A percentile compares a stretch with the other conserved stretches of the same genome.
These are phyloP conservation scores for Diaporthe citrichinensis DNA, from an alignment of 2,329 filamentous ascomycete genomes.

Conservation along the genomic window DNA sequence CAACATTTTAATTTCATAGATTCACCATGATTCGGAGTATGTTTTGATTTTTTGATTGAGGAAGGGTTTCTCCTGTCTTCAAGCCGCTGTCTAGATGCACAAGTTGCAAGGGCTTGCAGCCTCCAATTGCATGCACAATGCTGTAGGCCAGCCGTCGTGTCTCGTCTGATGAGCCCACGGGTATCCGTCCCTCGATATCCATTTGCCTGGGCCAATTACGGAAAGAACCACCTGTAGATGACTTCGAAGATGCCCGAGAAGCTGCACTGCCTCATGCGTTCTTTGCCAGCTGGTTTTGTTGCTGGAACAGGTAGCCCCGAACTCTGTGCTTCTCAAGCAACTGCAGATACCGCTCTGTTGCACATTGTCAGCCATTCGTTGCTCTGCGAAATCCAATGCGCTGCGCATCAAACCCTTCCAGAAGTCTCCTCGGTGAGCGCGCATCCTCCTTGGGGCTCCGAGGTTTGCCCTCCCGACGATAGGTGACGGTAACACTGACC, in stretches of 20 bases:
- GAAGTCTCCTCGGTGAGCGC: background rate
- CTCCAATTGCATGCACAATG: slow-evolving; percentile 21
- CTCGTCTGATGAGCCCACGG: slow-evolving; percentile 1
- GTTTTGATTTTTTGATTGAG: background rate
- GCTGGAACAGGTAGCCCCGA: slow-evolving; percentile 83
- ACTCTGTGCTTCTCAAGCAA: slow-evolving; percentile 83
- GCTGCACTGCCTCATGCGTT: slow-evolving; percentile 15
- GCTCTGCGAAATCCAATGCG: background rate
- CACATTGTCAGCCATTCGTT: slow-evolving; percentile 23
- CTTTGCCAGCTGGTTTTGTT: slow-evolving; percentile 80
- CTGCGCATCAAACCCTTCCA: background rate
- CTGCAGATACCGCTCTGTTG: slow-evolving; percentile 82
- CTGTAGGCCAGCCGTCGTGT: slow-evolving; percentile 8
- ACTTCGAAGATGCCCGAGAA: background rate
- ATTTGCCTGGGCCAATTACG: slow-evolving; percentile 5
- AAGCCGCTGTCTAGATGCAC: slow-evolving; percentile 18
- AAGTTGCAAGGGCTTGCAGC: slow-evolving; percentile 4
- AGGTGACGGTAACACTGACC: slow-evolving; percentile 68
- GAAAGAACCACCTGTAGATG: slow-evolving; percentile 3
- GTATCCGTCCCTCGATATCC: background rate
- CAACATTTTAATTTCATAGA: background rate
- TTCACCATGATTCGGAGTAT: background rate
- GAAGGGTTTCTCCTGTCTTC: background rate
- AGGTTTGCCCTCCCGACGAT: background rate
- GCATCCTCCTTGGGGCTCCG: background rate